A percentile compares a stretch with the other conserved stretches of the same genome.
Conservation (phyloP, 352 stramenopile species). For the Pelagophyceae sp. region DNA sequence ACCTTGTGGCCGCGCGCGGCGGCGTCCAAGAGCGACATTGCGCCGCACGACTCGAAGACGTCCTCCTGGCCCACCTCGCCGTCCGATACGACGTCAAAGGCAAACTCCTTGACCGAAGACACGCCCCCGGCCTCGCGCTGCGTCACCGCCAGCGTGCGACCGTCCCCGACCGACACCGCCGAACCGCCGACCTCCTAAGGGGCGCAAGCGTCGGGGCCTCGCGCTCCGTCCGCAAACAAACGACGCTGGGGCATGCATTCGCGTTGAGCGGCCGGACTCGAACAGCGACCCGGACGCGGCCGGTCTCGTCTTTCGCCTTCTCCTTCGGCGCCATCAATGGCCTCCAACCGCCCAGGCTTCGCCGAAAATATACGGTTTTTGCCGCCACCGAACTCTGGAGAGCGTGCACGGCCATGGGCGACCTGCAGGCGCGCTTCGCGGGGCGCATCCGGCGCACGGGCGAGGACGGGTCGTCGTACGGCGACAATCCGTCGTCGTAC, state of each 20-base stretch:
- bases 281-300: slow-evolving; percentile 2
- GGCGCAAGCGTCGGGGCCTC: too few species aligned
- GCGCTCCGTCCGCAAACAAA: background rate
- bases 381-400: too few species aligned
- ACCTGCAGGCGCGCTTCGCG: background rate
- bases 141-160: background rate
- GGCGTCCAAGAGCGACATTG: background rate
- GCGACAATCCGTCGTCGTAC: background rate
- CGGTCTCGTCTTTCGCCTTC: background rate
- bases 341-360: too few species aligned
- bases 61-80: background rate
- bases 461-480: background rate
- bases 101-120: background rate
- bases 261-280: slow-evolving; percentile 6
- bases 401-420: background rate
- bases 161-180: background rate
- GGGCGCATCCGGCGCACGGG: background rate
- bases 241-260: too few species aligned
- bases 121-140: background rate
- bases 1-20: slow-evolving; percentile 19
- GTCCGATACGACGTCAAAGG: background rate
- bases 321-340: background rate
- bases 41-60: background rate
- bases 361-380: too few species aligned
- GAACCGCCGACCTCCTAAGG: background rate